A percentile compares a stretch with the other conserved stretches of the same genome.
Conservation (phyloP, 1,284 basidiomycete species). For the Ustilago loliicola region DNA sequence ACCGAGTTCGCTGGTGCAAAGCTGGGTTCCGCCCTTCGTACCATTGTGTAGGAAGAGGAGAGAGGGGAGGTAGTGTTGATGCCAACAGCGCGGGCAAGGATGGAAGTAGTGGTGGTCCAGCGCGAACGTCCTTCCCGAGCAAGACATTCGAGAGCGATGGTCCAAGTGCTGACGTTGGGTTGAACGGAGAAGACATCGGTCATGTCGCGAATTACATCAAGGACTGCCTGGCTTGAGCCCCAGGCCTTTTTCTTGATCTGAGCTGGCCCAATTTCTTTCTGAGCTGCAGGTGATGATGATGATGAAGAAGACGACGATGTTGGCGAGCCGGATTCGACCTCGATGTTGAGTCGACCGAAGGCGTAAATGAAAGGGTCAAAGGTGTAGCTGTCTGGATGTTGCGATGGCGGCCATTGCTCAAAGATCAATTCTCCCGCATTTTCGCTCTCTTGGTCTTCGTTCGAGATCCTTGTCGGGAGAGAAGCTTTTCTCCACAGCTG, state of each 20-base stretch:
- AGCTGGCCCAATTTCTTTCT: neutral
- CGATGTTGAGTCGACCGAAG: constrained; percentile 33
- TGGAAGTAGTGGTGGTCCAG: constrained; percentile 17
- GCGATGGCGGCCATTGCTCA: constrained; percentile 36
- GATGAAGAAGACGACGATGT: neutral
- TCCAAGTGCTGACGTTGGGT: constrained; percentile 42
- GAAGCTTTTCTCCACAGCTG: constrained; percentile 26
- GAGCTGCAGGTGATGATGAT: neutral
- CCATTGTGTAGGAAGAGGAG: neutral
- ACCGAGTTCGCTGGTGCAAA: constrained; percentile 34
- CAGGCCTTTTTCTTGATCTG: constrained; percentile 14
- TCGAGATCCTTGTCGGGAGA: neutral
- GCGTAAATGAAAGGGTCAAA: constrained; percentile 45
- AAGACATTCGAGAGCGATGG: constrained; percentile 47
- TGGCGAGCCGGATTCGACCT: neutral
- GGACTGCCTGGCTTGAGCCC: constrained; percentile 34
- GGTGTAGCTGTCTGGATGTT: constrained; percentile 36
- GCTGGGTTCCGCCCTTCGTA: neutral
- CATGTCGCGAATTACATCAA: constrained; percentile 47
- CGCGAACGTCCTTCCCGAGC: constrained; percentile 32
- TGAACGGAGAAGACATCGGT: constrained; percentile 24
- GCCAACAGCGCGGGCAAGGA: constrained; percentile 32
- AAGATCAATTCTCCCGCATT: constrained; percentile 12
- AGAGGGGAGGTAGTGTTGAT: constrained; percentile 28
- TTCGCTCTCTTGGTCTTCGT: neutral